A percentile compares a stretch with the other conserved stretches of the same genome.
Evolutionary conservation across 2,329 filamentous ascomycete species (phyloP).

Genomic region (Macroventuria anomochaeta): DNA sequence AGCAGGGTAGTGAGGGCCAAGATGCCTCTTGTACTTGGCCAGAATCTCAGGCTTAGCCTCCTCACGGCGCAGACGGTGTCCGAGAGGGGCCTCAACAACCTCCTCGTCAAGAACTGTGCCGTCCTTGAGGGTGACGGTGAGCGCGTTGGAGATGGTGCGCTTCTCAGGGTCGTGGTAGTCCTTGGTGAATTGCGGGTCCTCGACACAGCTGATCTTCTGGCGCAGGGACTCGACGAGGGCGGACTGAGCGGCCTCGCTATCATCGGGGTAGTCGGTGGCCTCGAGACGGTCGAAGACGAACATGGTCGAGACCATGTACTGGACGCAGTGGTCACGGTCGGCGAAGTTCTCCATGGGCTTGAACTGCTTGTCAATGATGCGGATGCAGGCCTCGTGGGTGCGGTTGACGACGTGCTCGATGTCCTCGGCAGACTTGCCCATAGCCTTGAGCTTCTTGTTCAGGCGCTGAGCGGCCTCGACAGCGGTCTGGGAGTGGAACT

Average conservation of each 20-base stretch:
- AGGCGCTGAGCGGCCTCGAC: conserved; percentile 93
- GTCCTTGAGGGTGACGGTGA: conserved; percentile 94
- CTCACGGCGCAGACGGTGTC: conserved; percentile 87
- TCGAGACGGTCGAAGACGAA: conserved; percentile 92
- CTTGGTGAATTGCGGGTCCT: conserved; percentile 90
- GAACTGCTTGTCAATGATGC: conserved; percentile 99
- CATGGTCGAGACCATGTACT: conserved; percentile 98
- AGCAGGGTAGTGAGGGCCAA: conserved; percentile 80
- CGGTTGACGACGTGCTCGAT: conserved; percentile 90
- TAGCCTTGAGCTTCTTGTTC: conserved; percentile 77
- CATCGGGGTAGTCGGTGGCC: conserved; percentile 92
- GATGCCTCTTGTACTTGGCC: conserved; percentile 92
- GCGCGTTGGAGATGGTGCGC: conserved; percentile 95
- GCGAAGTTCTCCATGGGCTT: conserved; percentile 99
- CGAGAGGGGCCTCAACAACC: conserved; percentile 90
- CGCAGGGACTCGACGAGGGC: conserved; percentile 88
- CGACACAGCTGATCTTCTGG: conserved; percentile 92
- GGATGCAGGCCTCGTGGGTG: conserved; percentile 97
- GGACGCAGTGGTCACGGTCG: conserved; percentile 98
- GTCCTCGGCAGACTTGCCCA: conserved; percentile 91
- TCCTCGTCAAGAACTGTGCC: conserved; percentile 91
- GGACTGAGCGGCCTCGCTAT: conserved; percentile 88
- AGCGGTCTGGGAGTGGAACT: conserved; percentile 98
- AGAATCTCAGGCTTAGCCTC: conserved; percentile 98
- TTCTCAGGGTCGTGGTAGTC: conserved; percentile 95